These are phyloP conservation scores for Ophiobolus disseminans DNA, from an alignment of 2,329 filamentous ascomycete genomes.

Conservation along the genomic window DNA sequence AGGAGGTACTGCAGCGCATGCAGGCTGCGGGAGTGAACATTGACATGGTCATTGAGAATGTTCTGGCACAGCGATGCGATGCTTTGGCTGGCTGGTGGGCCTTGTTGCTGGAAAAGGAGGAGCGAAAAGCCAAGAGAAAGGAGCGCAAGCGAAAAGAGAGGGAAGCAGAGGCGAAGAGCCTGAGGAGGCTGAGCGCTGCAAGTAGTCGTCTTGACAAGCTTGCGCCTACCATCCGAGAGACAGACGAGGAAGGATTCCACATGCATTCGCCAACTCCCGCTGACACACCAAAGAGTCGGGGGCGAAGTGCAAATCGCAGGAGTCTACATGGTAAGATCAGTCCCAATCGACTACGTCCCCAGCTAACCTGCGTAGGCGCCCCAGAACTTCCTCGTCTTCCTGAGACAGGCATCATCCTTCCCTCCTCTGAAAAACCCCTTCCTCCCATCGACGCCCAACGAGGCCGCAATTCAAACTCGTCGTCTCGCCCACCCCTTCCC, in stretches of 20 bases:
- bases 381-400: slow-evolving; percentile 80
- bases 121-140: slow-evolving; percentile 79
- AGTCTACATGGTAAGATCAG: slow-evolving; percentile 53
- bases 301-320: slow-evolving; percentile 76
- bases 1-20: slow-evolving; percentile 91
- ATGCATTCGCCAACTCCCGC: slow-evolving; percentile 56
- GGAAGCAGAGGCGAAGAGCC: slow-evolving; percentile 79
- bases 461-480: slow-evolving; percentile 77
- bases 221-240: slow-evolving; percentile 76
- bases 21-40: slow-evolving; percentile 92
- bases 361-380: slow-evolving; percentile 53
- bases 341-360: background rate
- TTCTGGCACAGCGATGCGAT: slow-evolving; percentile 88
- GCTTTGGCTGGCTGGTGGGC: slow-evolving; percentile 95
- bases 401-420: slow-evolving; percentile 48
- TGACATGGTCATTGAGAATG: slow-evolving; percentile 92
- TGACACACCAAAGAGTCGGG: slow-evolving; percentile 71
- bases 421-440: slow-evolving; percentile 56
- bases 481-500: slow-evolving; percentile 79
- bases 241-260: slow-evolving; percentile 78
- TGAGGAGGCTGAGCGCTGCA: slow-evolving; percentile 84
- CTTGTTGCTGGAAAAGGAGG: slow-evolving; percentile 90
- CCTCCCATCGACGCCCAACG: slow-evolving; percentile 83
- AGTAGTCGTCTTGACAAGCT: slow-evolving; percentile 85
- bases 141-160: slow-evolving; percentile 86